phyloP scores from a whole-genome alignment of 2,329 filamentous ascomycete genomes.

The Penicillium sp. region DNA sequence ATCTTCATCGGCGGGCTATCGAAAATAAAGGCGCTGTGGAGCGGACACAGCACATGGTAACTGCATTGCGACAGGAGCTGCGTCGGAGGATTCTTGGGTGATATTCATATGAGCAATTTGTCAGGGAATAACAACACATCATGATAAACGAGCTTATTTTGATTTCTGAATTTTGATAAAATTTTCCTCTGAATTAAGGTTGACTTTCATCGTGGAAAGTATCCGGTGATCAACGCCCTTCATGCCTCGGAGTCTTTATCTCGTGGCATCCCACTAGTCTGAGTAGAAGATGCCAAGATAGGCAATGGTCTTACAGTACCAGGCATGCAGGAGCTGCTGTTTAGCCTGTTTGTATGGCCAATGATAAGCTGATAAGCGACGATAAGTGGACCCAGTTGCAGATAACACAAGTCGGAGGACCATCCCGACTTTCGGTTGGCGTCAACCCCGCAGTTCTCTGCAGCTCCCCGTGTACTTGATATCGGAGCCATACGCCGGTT shows the following conservation, averaged over 20 bases:
- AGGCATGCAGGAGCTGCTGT: not conserved
- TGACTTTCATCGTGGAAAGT: too few species aligned
- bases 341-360: not conserved
- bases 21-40: constrained; percentile 73
- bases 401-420: constrained; percentile 24
- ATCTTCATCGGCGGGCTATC: constrained; percentile 61
- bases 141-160: too few species aligned
- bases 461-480: constrained; percentile 6
- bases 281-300: too few species aligned
- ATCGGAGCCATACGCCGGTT: constrained; percentile 21
- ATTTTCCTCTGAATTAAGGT: too few species aligned
- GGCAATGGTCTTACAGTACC: not conserved
- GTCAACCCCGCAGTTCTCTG: constrained; percentile 9
- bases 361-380: not conserved
- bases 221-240: too few species aligned
- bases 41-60: constrained; percentile 62
- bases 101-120: not conserved
- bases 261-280: too few species aligned
- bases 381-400: not conserved
- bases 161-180: too few species aligned
- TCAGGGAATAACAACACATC: too few species aligned
- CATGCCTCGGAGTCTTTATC: too few species aligned
- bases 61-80: constrained; percentile 66
- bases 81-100: constrained; percentile 49
- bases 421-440: constrained; percentile 14